Base-by-base conservation (phyloP, 768 basidiomycete species). In the Lentinula aciculospora region DNA sequence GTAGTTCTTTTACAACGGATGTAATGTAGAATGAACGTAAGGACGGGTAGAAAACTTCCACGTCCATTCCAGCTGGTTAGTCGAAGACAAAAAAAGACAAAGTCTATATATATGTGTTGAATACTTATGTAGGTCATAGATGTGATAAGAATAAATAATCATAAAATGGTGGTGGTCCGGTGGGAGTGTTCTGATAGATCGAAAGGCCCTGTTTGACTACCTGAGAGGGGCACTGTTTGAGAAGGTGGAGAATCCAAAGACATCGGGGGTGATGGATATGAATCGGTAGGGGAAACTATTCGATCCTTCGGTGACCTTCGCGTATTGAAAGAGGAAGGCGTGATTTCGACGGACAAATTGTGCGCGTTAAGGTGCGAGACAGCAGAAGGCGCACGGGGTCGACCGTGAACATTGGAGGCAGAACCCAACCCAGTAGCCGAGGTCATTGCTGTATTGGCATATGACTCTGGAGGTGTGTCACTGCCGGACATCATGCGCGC, bases 241-340 rank as follows among this genome's bases (percentile, higher is more conserved):
- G 56, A 57, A 9, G 60, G 60, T 15, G 62, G 60, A 7, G 72
- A 74, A 60, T 72, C 73, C 47, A 70, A 56, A 3, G 72, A 73
- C 19, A 69, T 71, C 51, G 80, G 81, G 1, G 79, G 81, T 0
- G 80, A 80, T 19, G 81, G 81, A 65, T 82, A 82, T 15, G 76
- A 70, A 32, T 73, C 72, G n/a, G 64, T 64, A 6, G 74, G 73
- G 44, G 69, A 69, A 34, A 57, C 61, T 31, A 60, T 57, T 39
- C 53, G 62, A 45, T 66, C 64, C 46, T 65, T 58, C 58, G 47
- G 59, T 57, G 28, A 61, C 25, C 13, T 64, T 56, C 36, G 55
- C 29, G 29, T 40, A 42, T 31, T 66, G 63, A 46, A 46, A 28
- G 28, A 31, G 5, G 62, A 60, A n/a, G 60, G 51, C 17, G 57